Percentiles rank a stretch among this genome's conserved stretches.
Conservation (phyloP, 2,329 filamentous ascomycete genomes). For the Aspergillus felis region DNA sequence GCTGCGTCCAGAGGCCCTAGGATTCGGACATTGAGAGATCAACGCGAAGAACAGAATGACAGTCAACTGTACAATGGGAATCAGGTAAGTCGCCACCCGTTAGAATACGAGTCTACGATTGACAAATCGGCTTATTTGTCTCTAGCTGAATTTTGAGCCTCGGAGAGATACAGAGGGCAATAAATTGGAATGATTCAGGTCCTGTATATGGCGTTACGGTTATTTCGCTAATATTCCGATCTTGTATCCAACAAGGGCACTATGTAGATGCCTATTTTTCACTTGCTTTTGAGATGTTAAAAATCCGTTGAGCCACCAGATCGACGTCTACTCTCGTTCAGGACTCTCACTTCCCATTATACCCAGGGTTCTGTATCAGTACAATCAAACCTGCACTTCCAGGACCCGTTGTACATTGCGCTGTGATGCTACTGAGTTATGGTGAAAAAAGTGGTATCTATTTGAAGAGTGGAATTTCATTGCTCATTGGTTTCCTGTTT, state of each 20-base stretch:
- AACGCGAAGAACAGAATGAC: constrained; percentile 52
- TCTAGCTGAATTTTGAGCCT: constrained; percentile 22
- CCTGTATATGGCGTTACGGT: constrained; percentile 1
- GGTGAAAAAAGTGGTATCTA: neutral
- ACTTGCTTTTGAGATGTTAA: neutral
- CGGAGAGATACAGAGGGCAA: constrained; percentile 11
- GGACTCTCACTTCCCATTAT: neutral
- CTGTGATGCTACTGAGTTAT: neutral
- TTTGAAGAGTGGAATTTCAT: constrained; percentile 15
- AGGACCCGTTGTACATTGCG: neutral
- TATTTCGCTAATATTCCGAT: neutral
- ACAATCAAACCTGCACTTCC: neutral
- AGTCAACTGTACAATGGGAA: constrained; percentile 89
- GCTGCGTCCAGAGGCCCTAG: constrained; percentile 28
- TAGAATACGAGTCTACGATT: neutral
- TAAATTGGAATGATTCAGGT: neutral
- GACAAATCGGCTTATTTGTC: neutral
- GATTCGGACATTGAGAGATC: constrained; percentile 52
- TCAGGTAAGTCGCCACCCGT: constrained; percentile 51
- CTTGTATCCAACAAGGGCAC: neutral
- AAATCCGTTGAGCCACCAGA: neutral
- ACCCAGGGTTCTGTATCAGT: neutral
- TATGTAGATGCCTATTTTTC: neutral
- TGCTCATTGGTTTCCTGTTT: constrained; percentile 4
- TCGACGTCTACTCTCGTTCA: neutral